These are phyloP conservation scores for Cucumis hystrix DNA, from an alignment of 306 rosid species.

Conservation along the genomic window DNA sequence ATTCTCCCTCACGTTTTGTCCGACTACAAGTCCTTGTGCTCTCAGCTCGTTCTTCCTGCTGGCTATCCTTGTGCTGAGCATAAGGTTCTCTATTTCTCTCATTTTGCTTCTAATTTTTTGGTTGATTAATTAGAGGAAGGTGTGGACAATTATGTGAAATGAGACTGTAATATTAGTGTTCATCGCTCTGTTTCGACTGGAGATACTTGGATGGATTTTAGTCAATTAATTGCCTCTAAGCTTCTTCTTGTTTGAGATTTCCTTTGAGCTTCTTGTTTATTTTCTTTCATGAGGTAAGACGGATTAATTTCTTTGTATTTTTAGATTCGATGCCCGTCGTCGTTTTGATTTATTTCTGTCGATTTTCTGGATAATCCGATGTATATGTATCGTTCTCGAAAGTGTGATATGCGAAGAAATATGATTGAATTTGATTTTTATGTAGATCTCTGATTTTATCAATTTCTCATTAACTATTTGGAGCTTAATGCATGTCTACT, in stretches of 20 bases:
- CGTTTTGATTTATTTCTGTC: background rate
- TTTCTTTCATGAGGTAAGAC: background rate
- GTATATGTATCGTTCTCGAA: background rate
- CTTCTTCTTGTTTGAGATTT: background rate
- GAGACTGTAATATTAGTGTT: background rate
- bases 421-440: background rate
- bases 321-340: background rate
- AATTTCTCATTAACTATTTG: background rate
- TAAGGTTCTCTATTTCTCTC: constrained; percentile 21
- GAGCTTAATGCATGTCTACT: background rate
- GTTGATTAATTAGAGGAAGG: background rate
- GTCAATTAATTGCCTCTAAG: background rate
- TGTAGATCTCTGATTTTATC: background rate
- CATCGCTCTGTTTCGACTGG: background rate
- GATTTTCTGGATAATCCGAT: background rate
- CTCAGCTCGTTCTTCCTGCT: constrained; percentile 41
- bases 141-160: background rate
- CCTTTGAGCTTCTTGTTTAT: background rate
- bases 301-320: background rate
- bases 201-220: background rate
- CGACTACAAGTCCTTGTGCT: constrained; percentile 29
- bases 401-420: background rate
- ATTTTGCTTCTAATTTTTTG: background rate
- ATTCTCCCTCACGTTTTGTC: constrained; percentile 8
- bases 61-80: constrained; percentile 77